Base-by-base conservation (phyloP, 2,329 filamentous ascomycete genomes). In the Aspergillus ochraceoroseus region DNA sequence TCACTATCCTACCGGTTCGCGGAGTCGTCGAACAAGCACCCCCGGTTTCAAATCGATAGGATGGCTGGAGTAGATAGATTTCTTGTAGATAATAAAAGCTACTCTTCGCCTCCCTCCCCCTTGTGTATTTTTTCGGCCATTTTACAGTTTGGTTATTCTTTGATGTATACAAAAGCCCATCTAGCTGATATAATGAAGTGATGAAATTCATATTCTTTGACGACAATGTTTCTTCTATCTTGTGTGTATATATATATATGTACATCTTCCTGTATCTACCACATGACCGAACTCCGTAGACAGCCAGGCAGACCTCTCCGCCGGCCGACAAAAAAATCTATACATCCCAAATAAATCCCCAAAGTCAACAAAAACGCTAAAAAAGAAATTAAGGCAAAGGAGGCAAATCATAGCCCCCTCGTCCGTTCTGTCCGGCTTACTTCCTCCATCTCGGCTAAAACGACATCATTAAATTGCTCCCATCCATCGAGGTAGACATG, bases 401-500 rank as follows among this genome's bases (percentile, higher is more conserved):
- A 34, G 26, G 22, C 19, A 25, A 15, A 17, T 12, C 3, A 26
- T 48, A 12, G 51, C 2, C 18, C 12, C 20, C 18, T 44, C 5
- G 31, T 48, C 23, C 57, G 47, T 40, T 64, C 62, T 37, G 51
- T 54, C 27, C 44, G 49, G 31, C 44, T 54, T 8, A 81, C 77
- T 55, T 82, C 79, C 51, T 71, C 71, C 81, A 86, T 83, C 63
- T 86, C 83, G 26, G 74, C 66, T 30, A 75, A 53, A 59, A 86
- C 75, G 15, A 83, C 68, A 20, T 72, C 63, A 54, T 87, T 86
- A 57, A 86, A 87, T 50, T 85, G 74, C 52, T 85, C 75, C 67
- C 73, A 77, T 1, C 79, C 80, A 56, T 87, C 83, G 1, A 87
- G 63, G 57, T 86, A 87, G 4, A 86, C 62, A 62, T 87, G 83